Base-by-base conservation (phyloP, 1,139 yeast genomes). In the Tardiomyces depauwii region DNA sequence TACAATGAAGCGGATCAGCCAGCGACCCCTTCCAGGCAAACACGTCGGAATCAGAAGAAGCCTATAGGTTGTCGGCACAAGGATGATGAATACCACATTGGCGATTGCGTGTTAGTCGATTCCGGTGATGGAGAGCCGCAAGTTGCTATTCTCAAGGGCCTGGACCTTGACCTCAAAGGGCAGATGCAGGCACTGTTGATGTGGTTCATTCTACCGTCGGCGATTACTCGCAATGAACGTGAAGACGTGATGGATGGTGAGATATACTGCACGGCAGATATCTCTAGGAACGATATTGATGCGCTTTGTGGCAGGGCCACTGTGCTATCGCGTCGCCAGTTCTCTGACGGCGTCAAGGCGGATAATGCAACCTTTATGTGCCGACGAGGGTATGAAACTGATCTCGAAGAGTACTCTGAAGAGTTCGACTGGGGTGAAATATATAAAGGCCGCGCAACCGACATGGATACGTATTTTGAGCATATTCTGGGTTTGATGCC, bases 21-120 rank as follows among this genome's bases (percentile, higher is more conserved):
- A 13, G 19, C 4, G 10, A 16, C 19, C 19, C 39, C 39, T 13
- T 9, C 38, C 3, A 3, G 19, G 21, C 3, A 10, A 36, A 16
- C 19, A 10, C 18, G 39, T 9, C 18, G 39, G 11, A 16, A n/a
- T 19, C 39, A 16, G 6, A 36, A 36, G n/a, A 14, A 10, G 19
- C n/a, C 39, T 4, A n/a, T 36, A 9, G 19, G 56, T 52, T 32
- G 45, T 43, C 13, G 36, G 16, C 36, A 30, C 16, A 10, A 30
- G 5, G 36, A 30, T 4, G 45, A 33, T 13, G 49, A 45, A 36
- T 55, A 53, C 43, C 42, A 44, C 6, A 36, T 47, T 3, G 59
- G 60, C 14, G 60, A 56, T 40, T 45, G 47, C 36, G 57, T 56
- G 11, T 46, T 47, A 10, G 43, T 56, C 9, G 52, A 48, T 16